phyloP scores from a whole-genome alignment of 306 rosid genomes.

The Trichosanthes truncata region DNA sequence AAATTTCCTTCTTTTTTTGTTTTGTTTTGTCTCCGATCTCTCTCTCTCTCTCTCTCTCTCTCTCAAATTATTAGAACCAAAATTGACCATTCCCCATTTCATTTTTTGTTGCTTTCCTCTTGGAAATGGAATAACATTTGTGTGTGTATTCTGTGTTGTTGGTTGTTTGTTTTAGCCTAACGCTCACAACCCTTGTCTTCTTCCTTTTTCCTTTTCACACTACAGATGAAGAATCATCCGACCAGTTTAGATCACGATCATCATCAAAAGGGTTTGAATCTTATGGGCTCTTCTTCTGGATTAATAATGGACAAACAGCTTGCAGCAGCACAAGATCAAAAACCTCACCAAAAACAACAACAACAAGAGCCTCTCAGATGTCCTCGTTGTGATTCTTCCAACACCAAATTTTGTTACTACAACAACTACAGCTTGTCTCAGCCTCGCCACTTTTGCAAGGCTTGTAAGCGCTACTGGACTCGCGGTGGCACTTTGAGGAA shows the following conservation, averaged over 20 bases:
- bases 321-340: slow-evolving; percentile 11
- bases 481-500: slow-evolving; percentile 85
- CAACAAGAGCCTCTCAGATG: slow-evolving; percentile 55
- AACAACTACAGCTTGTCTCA: slow-evolving; percentile 95
- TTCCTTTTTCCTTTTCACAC: neutral
- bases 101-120: neutral
- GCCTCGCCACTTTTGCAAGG: slow-evolving; percentile 93
- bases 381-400: slow-evolving; percentile 89
- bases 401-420: slow-evolving; percentile 97
- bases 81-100: slow-evolving; percentile 35
- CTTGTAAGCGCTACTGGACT: slow-evolving; percentile 97
- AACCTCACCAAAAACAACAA: slow-evolving; percentile 29
- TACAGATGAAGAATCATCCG: slow-evolving; percentile 20
- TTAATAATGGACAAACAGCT: slow-evolving; percentile 36
- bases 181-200: neutral
- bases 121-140: neutral
- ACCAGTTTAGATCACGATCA: slow-evolving; percentile 43
- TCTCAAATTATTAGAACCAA: slow-evolving; percentile 57
- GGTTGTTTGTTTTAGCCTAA: neutral
- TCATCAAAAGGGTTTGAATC: slow-evolving; percentile 22
- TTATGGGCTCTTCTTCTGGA: slow-evolving; percentile 41
- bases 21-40: slow-evolving; percentile 13
- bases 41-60: too few species aligned
- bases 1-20: neutral
- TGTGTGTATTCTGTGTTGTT: neutral